Percentiles rank a stretch among this genome's conserved stretches.
Conservation (phyloP, 2,329 filamentous ascomycete species). For the Fusarium dlaminii region DNA sequence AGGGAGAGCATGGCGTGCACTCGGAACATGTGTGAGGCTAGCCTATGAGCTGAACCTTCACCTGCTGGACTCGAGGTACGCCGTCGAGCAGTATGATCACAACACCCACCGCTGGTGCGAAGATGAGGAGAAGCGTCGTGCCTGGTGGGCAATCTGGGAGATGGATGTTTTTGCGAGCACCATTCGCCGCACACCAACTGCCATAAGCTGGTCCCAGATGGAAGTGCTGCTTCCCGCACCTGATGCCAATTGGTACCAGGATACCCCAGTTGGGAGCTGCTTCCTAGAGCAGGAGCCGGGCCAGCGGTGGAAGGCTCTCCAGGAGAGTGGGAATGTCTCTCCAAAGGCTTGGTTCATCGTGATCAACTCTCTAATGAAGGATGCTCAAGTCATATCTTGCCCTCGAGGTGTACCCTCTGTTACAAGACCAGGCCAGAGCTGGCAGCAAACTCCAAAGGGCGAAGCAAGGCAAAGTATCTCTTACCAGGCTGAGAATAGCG, state of each 20-base stretch:
- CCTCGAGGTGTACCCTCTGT: not conserved
- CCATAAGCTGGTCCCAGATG: not conserved
- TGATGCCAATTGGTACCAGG: not conserved
- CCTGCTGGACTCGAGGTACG: not conserved
- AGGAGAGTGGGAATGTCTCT: not conserved
- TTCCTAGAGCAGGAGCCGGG: not conserved
- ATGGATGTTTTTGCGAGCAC: not conserved
- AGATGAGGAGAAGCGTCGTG: not conserved
- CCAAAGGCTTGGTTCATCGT: not conserved
- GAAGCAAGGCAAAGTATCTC: not conserved
- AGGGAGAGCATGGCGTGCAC: not conserved
- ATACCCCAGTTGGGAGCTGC: fast-evolving
- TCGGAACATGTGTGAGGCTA: not conserved
- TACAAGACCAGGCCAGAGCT: not conserved
- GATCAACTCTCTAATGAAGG: not conserved
- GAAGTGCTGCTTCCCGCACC: fast-evolving
- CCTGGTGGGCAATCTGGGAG: not conserved
- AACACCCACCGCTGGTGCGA: not conserved
- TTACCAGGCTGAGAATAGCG: not conserved
- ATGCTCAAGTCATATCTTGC: not conserved
- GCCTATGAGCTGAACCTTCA: not conserved
- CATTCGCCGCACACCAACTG: not conserved
- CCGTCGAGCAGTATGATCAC: not conserved
- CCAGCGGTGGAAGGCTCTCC: not conserved
- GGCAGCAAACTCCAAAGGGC: not conserved